Percentiles rank a stretch among this genome's conserved stretches.
Evolutionary conservation across 257 asterid species (phyloP).

Genomic region (Nicotiana paniculata): DNA sequence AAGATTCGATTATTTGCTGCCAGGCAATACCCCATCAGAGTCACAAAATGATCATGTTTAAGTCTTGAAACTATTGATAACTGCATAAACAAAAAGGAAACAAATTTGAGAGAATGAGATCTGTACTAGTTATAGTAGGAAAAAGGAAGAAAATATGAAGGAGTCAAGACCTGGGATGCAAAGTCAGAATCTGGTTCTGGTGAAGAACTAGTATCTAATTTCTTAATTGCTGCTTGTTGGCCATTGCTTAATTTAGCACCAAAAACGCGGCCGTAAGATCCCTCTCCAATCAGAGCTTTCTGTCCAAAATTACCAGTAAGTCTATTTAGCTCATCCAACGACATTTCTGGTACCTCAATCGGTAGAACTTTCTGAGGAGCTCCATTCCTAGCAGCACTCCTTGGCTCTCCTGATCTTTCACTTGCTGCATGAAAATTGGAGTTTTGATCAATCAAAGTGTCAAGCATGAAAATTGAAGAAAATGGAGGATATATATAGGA

Average conservation of each 20-base stretch:
- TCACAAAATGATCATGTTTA: conserved; percentile 55
- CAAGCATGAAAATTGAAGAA: neutral
- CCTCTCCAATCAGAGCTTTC: conserved; percentile 16
- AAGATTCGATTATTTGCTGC: conserved; percentile 56
- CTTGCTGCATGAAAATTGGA: conserved; percentile 23
- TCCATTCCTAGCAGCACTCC: conserved; percentile 55
- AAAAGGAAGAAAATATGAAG: neutral
- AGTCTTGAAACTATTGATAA: conserved; percentile 69
- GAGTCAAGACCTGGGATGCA: conserved; percentile 33
- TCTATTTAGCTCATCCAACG: conserved; percentile 49
- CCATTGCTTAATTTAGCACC: conserved; percentile 49
- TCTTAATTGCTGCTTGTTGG: conserved; percentile 54
- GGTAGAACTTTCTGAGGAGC: conserved; percentile 56
- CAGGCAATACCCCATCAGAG: conserved; percentile 63
- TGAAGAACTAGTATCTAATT: neutral
- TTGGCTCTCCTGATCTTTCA: conserved; percentile 60
- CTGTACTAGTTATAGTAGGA: neutral
- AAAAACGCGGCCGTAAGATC: conserved; percentile 74
- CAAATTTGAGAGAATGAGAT: neutral
- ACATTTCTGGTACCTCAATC: conserved; percentile 56
- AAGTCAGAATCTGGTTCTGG: conserved; percentile 27
- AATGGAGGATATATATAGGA: neutral
- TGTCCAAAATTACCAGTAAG: conserved; percentile 58
- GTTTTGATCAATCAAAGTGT: no score
- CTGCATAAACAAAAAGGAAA: conserved; percentile 25